Percentiles rank a stretch among this genome's conserved stretches.
Evolutionary conservation across 2,329 filamentous ascomycete species (phyloP).

Genomic region (Aspergillus candidus): DNA sequence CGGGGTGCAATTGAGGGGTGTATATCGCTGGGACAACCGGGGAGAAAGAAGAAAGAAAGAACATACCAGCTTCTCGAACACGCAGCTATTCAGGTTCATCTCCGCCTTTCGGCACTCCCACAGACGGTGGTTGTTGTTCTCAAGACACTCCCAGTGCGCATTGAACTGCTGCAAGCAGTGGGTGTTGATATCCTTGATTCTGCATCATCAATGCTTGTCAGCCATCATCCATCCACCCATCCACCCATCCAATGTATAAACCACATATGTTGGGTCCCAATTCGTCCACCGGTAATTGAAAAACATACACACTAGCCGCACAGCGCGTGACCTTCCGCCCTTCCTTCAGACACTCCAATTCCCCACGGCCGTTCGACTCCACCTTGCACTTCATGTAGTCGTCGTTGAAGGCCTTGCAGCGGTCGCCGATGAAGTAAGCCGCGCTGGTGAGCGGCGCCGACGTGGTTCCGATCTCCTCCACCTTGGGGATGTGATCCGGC

Average conservation of each 20-base stretch:
- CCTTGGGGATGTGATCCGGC: slow-evolving; percentile 82
- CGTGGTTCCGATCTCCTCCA: slow-evolving; percentile 86
- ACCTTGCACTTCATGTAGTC: slow-evolving; percentile 99
- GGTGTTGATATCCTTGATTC: slow-evolving; percentile 92
- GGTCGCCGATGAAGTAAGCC: slow-evolving; percentile 92
- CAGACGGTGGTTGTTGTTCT: slow-evolving; percentile 95
- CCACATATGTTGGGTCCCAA: background rate
- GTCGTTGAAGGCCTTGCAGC: slow-evolving; percentile 94
- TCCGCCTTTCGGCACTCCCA: slow-evolving; percentile 90
- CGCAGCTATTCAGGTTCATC: slow-evolving; percentile 88
- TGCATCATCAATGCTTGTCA: slow-evolving; percentile 32
- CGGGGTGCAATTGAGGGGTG: background rate
- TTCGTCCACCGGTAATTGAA: background rate
- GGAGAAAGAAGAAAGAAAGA: background rate
- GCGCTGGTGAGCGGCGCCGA: slow-evolving; percentile 89
- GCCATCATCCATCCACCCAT: background rate
- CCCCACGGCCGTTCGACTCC: slow-evolving; percentile 82
- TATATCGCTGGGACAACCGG: background rate
- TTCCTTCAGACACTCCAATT: slow-evolving; percentile 93
- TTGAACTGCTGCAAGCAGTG: slow-evolving; percentile 88
- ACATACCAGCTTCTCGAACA: slow-evolving; percentile 89
- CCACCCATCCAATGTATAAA: background rate
- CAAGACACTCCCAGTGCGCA: slow-evolving; percentile 89
- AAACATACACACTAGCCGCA: slow-evolving; percentile 85
- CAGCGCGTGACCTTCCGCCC: slow-evolving; percentile 94